Conservation (phyloP, 139 green algal species). For the Picochlorum sp. region DNA sequence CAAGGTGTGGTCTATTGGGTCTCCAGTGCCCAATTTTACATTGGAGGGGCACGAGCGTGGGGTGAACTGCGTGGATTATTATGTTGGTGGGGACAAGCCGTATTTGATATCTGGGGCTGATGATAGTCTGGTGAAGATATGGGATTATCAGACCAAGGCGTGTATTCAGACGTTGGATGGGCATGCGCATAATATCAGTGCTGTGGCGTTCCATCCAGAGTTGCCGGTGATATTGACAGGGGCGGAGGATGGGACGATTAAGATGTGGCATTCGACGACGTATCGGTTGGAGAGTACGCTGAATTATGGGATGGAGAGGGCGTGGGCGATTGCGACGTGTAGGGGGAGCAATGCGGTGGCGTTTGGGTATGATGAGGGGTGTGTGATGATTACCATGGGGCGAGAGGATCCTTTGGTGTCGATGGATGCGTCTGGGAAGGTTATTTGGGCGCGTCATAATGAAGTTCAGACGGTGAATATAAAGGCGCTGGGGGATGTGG, state of each 20-base stretch:
- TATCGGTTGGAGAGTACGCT: conserved; percentile 90
- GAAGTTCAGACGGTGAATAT: conserved; percentile 87
- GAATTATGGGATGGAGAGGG: conserved; percentile 94
- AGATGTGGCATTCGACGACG: conserved; percentile 95
- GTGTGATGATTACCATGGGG: conserved; percentile 85
- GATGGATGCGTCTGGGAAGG: conserved; percentile 95
- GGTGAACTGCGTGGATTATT: conserved; percentile 98
- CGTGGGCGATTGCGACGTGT: conserved; percentile 80
- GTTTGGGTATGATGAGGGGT: conserved; percentile 86
- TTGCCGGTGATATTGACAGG: conserved; percentile 92
- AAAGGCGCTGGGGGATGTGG: conserved; percentile 65
- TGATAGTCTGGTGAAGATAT: conserved; percentile 79
- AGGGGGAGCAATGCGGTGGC: conserved; percentile 76
- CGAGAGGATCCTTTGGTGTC: conserved; percentile 94
- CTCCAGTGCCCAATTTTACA: conserved; percentile 93
- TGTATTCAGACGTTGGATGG: conserved; percentile 94
- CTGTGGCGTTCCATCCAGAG: conserved; percentile 96
- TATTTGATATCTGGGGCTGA: conserved; percentile 96
- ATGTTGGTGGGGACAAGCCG: conserved; percentile 82
- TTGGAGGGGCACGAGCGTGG: conserved; percentile 98
- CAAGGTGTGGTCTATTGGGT: conserved; percentile 95
- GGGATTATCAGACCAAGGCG: conserved; percentile 99
- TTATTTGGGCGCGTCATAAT: conserved; percentile 88
- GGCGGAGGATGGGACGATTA: conserved; percentile 91
- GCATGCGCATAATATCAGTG: conserved; percentile 84